phyloP scores from a whole-genome alignment of 495 filamentous ascomycete genomes.

The Penicillium roqueforti region DNA sequence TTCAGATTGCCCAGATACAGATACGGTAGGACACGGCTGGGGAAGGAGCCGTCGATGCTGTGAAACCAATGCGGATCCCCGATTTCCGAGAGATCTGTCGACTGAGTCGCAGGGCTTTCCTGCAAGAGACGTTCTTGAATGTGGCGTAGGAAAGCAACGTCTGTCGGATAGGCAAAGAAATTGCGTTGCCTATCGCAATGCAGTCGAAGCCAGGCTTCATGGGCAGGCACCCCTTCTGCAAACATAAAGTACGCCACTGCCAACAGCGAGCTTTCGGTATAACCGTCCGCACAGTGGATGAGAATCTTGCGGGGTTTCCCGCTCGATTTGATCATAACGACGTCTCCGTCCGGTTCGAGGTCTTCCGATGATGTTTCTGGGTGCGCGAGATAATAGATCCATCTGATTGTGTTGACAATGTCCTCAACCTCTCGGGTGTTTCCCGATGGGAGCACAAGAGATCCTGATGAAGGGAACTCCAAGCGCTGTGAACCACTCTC shows the following conservation, averaged over 20 bases:
- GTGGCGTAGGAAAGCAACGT: slow-evolving; percentile 71
- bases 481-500: slow-evolving; percentile 56
- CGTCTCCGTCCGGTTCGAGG: slow-evolving; percentile 57
- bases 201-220: slow-evolving; percentile 80
- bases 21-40: slow-evolving; percentile 83
- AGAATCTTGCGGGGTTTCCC: slow-evolving; percentile 60
- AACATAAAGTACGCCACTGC: slow-evolving; percentile 90
- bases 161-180: slow-evolving; percentile 92
- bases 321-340: slow-evolving; percentile 38
- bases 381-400: slow-evolving; percentile 79
- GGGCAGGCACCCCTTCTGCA: slow-evolving; percentile 71
- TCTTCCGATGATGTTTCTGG: slow-evolving; percentile 39
- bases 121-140: slow-evolving; percentile 70
- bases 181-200: slow-evolving; percentile 80
- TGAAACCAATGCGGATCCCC: slow-evolving; percentile 73
- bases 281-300: slow-evolving; percentile 92
- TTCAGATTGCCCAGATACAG: slow-evolving; percentile 92
- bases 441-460: slow-evolving; percentile 77
- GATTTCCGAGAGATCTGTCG: slow-evolving; percentile 26
- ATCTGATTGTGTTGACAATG: slow-evolving; percentile 78
- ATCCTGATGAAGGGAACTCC: slow-evolving; percentile 90
- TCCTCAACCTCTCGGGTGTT: slow-evolving; percentile 74
- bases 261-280: slow-evolving; percentile 88
- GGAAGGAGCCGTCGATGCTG: slow-evolving; percentile 84
- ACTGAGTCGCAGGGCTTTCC: slow-evolving; percentile 39